Conservation (phyloP, 2,329 filamentous ascomycete species). For the Tetracladium maxilliforme region DNA sequence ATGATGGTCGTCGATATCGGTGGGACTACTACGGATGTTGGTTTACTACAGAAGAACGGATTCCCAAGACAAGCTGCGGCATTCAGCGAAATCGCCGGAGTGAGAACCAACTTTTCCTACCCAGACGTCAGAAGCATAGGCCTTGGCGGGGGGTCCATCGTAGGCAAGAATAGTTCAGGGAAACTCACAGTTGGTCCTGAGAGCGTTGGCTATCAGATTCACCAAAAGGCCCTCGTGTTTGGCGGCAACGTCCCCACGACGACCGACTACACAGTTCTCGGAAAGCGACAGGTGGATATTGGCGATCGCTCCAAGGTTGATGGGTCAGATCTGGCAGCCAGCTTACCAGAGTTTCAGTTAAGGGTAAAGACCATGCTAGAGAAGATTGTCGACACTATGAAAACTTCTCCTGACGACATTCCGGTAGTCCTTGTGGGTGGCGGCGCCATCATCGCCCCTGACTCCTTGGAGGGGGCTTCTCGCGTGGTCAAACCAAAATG, state of each 20-base stretch:
- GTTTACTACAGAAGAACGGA: slow-evolving; percentile 38
- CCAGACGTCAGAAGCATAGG: slow-evolving; percentile 40
- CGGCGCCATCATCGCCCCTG: slow-evolving; percentile 31
- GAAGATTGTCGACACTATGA: slow-evolving; percentile 37
- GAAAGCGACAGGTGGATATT: slow-evolving; percentile 3
- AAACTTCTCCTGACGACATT: slow-evolving; percentile 34
- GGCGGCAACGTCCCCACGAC: slow-evolving; percentile 39
- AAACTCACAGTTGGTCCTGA: slow-evolving; percentile 38
- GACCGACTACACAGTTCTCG: slow-evolving; percentile 34
- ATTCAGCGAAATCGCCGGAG: slow-evolving; percentile 41
- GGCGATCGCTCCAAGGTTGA: slow-evolving; percentile 20
- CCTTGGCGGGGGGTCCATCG: slow-evolving; percentile 36
- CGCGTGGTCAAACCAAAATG: slow-evolving; percentile 34
- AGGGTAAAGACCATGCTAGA: slow-evolving; percentile 27
- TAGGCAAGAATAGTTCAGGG: slow-evolving; percentile 21
- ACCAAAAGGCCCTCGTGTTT: slow-evolving; percentile 31
- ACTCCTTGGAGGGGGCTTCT: slow-evolving; percentile 30
- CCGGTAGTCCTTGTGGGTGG: slow-evolving; percentile 42
- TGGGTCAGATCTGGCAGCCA: too few relatives aligned
- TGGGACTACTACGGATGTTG: slow-evolving; percentile 46
- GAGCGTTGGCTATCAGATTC: slow-evolving; percentile 36
- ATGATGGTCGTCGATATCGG: slow-evolving; percentile 41
- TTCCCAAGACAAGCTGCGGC: slow-evolving; percentile 44
- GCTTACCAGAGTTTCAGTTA: too few relatives aligned
- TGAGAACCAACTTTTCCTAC: slow-evolving; percentile 43